These are phyloP conservation scores for Thuidium tamariscinum DNA, from an alignment of 225 moss, liverwort and hornwort genomes.

Conservation along the genomic window DNA sequence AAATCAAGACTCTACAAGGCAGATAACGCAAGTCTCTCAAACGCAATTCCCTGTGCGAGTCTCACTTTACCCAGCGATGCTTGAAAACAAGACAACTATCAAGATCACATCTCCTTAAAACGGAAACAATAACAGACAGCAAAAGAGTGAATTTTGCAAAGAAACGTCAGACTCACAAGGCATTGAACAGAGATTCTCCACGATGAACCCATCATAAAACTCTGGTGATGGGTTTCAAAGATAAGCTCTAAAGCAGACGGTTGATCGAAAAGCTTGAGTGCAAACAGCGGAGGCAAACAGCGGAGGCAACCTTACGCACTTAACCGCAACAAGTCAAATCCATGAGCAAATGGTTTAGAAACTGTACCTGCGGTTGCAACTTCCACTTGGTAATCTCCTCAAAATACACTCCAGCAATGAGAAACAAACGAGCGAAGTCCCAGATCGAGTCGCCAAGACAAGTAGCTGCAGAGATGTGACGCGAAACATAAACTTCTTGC, in stretches of 20 bases:
- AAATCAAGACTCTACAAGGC: background rate
- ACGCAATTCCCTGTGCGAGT: fast-evolving
- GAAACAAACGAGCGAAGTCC: background rate
- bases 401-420: background rate
- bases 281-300: too few species aligned
- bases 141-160: background rate
- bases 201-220: background rate
- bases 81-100: background rate
- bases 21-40: background rate
- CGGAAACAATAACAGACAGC: background rate
- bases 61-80: background rate
- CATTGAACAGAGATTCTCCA: background rate
- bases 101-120: background rate
- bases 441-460: background rate
- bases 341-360: background rate
- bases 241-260: background rate
- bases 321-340: background rate
- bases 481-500: background rate
- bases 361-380: background rate
- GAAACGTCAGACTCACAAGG: background rate
- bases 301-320: background rate
- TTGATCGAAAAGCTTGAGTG: background rate
- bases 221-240: background rate
- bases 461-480: too few species aligned
- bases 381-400: background rate